phyloP scores from a whole-genome alignment of 2,329 filamentous ascomycete species.

The Fusarium mangiferae region DNA sequence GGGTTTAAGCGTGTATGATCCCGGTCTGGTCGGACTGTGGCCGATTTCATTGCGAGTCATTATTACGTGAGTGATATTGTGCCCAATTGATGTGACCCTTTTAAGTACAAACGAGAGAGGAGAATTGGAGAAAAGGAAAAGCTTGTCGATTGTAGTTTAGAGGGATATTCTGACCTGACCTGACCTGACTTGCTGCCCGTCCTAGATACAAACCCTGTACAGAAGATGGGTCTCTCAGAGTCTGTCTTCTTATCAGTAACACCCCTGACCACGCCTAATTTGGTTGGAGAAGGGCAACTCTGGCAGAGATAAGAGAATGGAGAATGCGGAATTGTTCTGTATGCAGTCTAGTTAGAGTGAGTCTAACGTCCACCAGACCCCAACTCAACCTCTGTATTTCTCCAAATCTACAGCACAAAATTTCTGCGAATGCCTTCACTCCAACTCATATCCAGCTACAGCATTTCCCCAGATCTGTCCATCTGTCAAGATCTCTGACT shows the following conservation, averaged over 20 bases:
- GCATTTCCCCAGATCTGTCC: neutral
- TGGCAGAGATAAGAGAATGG: constrained; percentile 26
- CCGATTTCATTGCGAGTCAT: constrained; percentile 24
- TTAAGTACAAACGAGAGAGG: neutral
- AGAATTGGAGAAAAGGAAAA: neutral
- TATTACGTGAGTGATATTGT: constrained; percentile 1
- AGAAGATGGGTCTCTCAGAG: neutral
- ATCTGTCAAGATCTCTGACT: constrained; percentile 3
- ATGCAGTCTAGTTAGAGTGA: constrained; percentile 12
- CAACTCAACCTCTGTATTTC: constrained; percentile 20
- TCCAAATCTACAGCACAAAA: constrained; percentile 22
- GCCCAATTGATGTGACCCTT: neutral
- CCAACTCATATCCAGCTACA: neutral
- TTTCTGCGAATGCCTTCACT: constrained; percentile 20
- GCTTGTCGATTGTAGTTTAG: neutral
- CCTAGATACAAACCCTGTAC: constrained; percentile 6
- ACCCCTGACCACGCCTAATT: constrained; percentile 24
- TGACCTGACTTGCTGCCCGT: neutral
- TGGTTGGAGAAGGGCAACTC: constrained; percentile 26
- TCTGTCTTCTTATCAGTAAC: constrained; percentile 18
- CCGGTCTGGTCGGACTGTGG: constrained; percentile 12
- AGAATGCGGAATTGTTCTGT: neutral
- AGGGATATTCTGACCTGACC: neutral
- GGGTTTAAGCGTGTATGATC: constrained; percentile 29
- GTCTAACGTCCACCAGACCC: constrained; percentile 4